Evolutionary conservation across 129 eudicot genomes (phyloP).

Genomic region (Ambrosia trifida): DNA sequence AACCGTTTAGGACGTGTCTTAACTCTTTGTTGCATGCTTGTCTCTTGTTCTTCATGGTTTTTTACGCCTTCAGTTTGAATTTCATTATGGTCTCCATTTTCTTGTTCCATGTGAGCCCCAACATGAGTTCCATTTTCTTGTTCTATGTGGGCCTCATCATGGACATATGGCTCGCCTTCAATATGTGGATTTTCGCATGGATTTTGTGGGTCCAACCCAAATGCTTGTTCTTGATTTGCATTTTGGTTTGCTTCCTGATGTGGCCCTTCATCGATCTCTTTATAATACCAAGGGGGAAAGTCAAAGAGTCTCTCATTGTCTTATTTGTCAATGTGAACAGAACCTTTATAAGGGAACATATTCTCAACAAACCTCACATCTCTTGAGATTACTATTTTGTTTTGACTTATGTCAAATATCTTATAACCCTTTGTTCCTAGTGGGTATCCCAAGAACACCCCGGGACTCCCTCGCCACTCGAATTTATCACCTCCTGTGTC

Average conservation of each 20-base stretch:
- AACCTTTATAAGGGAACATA: neutral
- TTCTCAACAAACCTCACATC: constrained; percentile 4
- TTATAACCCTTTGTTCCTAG: neutral
- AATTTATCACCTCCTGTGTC: neutral
- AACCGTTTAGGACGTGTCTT: neutral
- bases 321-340: neutral
- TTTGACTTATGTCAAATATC: neutral
- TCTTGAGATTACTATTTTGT: neutral
- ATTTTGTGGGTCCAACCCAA: neutral
- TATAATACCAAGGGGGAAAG: neutral
- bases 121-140: too few species aligned
- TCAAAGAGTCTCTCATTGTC: neutral
- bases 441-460: neutral
- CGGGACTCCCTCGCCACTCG: neutral
- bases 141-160: neutral
- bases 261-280: neutral
- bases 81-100: too few species aligned
- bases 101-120: too few species aligned
- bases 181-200: neutral
- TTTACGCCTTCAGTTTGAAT: neutral
- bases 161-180: neutral
- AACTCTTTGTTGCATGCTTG: neutral
- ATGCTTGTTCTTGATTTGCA: too few species aligned
- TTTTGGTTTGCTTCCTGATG: neutral
- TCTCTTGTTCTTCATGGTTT: neutral